Conservation (phyloP, 1,284 basidiomycete species). For the Porogramme epimiltina region DNA sequence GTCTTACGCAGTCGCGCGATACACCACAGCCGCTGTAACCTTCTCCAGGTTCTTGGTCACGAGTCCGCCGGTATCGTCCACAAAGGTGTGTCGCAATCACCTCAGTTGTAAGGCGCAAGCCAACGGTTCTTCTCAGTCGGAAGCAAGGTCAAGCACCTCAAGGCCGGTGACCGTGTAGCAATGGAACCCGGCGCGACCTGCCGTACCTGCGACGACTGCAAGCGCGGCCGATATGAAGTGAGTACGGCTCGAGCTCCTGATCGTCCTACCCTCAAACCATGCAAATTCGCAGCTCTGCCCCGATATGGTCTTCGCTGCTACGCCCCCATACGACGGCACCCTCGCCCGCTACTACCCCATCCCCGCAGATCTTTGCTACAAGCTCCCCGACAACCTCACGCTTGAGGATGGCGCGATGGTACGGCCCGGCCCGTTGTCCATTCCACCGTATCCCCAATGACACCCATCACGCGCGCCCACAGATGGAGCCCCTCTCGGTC, state of each 20-base stretch:
- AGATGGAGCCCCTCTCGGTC: slow-evolving; percentile 95
- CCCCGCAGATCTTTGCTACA: slow-evolving; percentile 75
- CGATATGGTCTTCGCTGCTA: slow-evolving; percentile 84
- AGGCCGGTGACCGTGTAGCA: slow-evolving; percentile 85
- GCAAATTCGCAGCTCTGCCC: slow-evolving; percentile 59
- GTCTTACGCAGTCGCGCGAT: background rate
- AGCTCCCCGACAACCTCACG: slow-evolving; percentile 71
- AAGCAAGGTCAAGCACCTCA: slow-evolving; percentile 68
- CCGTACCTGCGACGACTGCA: slow-evolving; percentile 73
- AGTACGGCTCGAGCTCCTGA: slow-evolving; percentile 10
- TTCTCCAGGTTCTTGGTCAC: slow-evolving; percentile 59
- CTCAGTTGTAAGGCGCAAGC: background rate
- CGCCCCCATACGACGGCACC: slow-evolving; percentile 89
- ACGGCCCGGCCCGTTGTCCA: slow-evolving; percentile 14
- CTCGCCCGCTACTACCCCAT: slow-evolving; percentile 81
- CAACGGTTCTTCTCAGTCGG: slow-evolving; percentile 51
- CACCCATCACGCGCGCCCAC: background rate
- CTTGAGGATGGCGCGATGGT: slow-evolving; percentile 88
- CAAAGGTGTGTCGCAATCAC: slow-evolving; percentile 41
- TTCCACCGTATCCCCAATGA: background rate
- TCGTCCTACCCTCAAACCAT: background rate
- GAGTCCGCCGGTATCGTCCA: slow-evolving; percentile 61
- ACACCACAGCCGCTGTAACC: background rate
- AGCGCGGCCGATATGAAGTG: slow-evolving; percentile 81
- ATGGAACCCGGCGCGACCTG: slow-evolving; percentile 84